These are phyloP conservation scores for Leishmania tropica DNA, from an alignment of 208 protist genomes.

Conservation along the genomic window DNA sequence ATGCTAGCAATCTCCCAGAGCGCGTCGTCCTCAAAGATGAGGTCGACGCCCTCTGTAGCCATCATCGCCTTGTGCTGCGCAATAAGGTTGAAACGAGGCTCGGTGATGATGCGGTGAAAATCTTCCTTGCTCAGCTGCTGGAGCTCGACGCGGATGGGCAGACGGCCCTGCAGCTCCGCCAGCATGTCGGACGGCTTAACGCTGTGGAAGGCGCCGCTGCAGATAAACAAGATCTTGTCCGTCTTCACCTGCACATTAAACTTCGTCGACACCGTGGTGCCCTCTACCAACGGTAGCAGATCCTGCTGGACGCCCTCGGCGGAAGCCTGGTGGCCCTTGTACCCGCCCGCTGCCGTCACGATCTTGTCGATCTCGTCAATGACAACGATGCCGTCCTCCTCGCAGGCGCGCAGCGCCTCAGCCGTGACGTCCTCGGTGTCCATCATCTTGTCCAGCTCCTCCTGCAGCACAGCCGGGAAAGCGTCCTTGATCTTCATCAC, in stretches of 20 bases:
- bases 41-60: conserved; percentile 95
- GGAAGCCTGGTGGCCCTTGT: conserved; percentile 93
- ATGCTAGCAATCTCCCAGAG: conserved; percentile 96
- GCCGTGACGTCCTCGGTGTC: conserved; percentile 93
- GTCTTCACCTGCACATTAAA: conserved; percentile 97
- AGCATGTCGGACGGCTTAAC: conserved; percentile 95
- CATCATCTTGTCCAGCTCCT: conserved; percentile 95
- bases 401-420: conserved; percentile 94
- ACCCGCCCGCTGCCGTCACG: conserved; percentile 84
- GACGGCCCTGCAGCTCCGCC: conserved; percentile 96
- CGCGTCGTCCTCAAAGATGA: conserved; percentile 95
- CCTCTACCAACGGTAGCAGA: conserved; percentile 98
- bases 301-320: conserved; percentile 98
- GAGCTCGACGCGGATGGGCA: conserved; percentile 98
- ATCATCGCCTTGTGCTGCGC: conserved; percentile 95
- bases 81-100: conserved; percentile 98
- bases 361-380: conserved; percentile 99
- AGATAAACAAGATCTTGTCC: conserved; percentile 98
- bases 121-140: conserved; percentile 96
- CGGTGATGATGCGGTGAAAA: conserved; percentile 97
- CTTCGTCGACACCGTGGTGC: conserved; percentile 96
- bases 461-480: conserved; percentile 89
- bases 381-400: conserved; percentile 98
- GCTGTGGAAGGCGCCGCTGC: conserved; percentile 97
- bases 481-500: conserved; percentile 95